Percentiles rank a stretch among this genome's conserved stretches.
phyloP scores from a whole-genome alignment of 2,329 filamentous ascomycete species.

The Macrophomina tecta region DNA sequence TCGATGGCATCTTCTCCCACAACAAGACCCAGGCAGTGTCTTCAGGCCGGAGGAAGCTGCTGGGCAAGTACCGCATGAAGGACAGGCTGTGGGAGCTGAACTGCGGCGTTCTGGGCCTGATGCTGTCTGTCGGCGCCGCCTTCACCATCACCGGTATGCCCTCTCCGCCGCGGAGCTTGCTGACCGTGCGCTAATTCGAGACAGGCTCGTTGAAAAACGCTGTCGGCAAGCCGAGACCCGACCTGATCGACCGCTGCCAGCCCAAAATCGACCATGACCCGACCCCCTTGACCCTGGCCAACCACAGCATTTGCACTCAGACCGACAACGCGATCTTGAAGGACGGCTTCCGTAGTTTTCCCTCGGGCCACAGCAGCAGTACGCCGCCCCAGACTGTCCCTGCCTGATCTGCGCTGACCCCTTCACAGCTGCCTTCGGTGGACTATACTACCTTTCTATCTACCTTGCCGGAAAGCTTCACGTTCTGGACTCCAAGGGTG shows the following conservation, averaged over 20 bases:
- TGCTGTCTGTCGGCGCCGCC: slow-evolving; percentile 59
- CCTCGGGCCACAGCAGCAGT: slow-evolving; percentile 64
- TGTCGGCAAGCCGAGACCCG: slow-evolving; percentile 64
- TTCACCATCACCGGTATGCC: slow-evolving; percentile 62
- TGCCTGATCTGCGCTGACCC: slow-evolving; percentile 4
- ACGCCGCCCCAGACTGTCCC: slow-evolving; percentile 31
- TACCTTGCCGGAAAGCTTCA: slow-evolving; percentile 67
- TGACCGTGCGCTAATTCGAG: slow-evolving; percentile 20
- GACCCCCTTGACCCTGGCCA: slow-evolving; percentile 50
- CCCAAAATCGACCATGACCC: slow-evolving; percentile 44
- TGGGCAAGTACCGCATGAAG: slow-evolving; percentile 58
- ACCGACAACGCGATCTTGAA: slow-evolving; percentile 58
- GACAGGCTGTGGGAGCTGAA: slow-evolving; percentile 68
- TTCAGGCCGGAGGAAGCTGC: slow-evolving; percentile 41
- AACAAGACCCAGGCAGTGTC: slow-evolving; percentile 41
- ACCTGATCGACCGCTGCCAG: slow-evolving; percentile 63
- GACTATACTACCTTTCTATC: slow-evolving; percentile 64
- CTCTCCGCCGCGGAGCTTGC: neutral
- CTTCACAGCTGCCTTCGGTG: slow-evolving; percentile 60
- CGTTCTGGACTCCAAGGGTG: slow-evolving; percentile 64
- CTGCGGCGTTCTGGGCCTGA: slow-evolving; percentile 63
- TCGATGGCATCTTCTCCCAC: slow-evolving; percentile 66
- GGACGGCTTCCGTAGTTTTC: slow-evolving; percentile 66
- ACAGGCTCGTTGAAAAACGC: slow-evolving; percentile 61
- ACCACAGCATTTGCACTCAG: slow-evolving; percentile 59